Evolutionary conservation across 2,329 filamentous ascomycete species (phyloP), one percentile per base, ranked within the genome.

Genomic region (Coniella vitis): DNA sequence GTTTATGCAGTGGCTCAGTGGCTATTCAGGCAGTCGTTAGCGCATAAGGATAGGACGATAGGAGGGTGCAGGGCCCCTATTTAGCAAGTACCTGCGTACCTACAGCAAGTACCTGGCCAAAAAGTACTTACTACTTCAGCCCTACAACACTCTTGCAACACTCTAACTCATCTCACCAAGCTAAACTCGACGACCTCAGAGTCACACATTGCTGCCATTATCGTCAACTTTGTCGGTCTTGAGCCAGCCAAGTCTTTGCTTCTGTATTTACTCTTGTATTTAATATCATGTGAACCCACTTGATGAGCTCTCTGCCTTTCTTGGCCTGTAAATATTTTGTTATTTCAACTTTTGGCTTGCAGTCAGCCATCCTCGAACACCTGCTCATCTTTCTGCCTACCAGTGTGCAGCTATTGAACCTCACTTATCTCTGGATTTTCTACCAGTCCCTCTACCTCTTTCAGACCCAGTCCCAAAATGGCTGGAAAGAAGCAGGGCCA

Each of bases 401-500:
- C 16, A 16, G 21, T 29, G 4, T 8, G 25, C n/a, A 41, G 12
- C n/a, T 14, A 16, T 12, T 16, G 17, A n/a, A 5, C 17, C 17
- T 16, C 21, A n/a, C 25, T 12, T 7, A 9, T 1, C 13, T 41
- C n/a, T 37, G 16, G 8, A 10, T 17, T 12, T 19, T 16, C 13
- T 16, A 45, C 16, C 36, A 13, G 17, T 32, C 40, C 38, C 46
- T 35, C 10, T 29, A 5, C 25, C 21, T 39, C 22, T 54, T 58
- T 56, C 57, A 54, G 43, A 48, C 57, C 51, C 57, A 56, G 54
- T 52, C 49, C 55, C 58, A 68, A 58, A 43, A 80, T 81, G 76
- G 73, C 76, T 65, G 70, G 69, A 72, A 76, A 75, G 61, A 61
- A 66, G 61, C 60, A 69, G 54, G 65, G 67, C 61, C 61, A 66